Evolutionary conservation across 2,329 filamentous ascomycete species (phyloP), one percentile per base, ranked within the genome.

Genomic region (Phaeomoniella chlamydospora): DNA sequence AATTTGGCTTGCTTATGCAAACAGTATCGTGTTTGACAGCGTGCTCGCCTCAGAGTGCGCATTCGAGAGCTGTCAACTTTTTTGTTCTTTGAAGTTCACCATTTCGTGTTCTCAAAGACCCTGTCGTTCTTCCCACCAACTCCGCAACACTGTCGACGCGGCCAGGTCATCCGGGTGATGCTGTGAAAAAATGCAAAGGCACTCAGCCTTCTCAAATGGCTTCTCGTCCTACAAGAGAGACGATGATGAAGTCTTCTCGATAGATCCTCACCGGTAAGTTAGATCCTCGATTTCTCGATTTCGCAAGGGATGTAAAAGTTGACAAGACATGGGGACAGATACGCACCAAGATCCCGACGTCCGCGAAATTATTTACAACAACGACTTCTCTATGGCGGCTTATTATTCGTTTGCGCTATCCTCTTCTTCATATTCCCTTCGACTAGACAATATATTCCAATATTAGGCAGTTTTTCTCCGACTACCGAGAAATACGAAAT

Each of bases 131-230:
- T n/a, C n/a, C n/a, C n/a, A n/a, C n/a, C n/a, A n/a, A n/a, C n/a
- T n/a, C n/a, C n/a, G n/a, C n/a, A n/a, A n/a, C n/a, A n/a, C n/a
- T n/a, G n/a, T n/a, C n/a, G n/a, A n/a, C n/a, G n/a, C n/a, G n/a
- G n/a, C n/a, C n/a, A n/a, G n/a, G 22, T 26, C 47, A 58, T 56
- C 56, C 49, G 49, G 44, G 35, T 45, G 42, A 43, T 34, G 18
- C 41, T 26, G 22, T 26, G 22, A 26, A 6, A 26, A 26, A 80
- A 86, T 90, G 76, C 82, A 88, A 56, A 76, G 85, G 66, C 84
- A 93, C 69, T 72, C 80, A 59, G 78, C 78, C 57, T 88, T 81
- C 60, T 74, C 79, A 43, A 93, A 90, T 65, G 87, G 85, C 56
- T 62, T 70, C 47, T 58, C 62, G 43, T 67, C 67, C 54, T 87